Evolutionary conservation across 306 rosid genomes (phyloP).

Genomic region (Prunus mume): DNA sequence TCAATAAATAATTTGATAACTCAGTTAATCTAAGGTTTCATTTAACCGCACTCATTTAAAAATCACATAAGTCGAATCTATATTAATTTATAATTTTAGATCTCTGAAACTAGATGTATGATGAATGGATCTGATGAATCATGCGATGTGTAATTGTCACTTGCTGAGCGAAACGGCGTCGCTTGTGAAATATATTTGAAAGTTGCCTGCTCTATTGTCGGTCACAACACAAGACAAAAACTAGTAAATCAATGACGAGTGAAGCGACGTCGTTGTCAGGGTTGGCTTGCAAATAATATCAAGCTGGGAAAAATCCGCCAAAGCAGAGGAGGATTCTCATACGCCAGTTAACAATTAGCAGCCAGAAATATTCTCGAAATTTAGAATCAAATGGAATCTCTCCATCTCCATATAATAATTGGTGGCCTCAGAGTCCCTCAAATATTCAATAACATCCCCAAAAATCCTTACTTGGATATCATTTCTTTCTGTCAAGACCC

Average conservation of each 20-base stretch:
- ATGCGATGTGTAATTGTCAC: too few relatives aligned
- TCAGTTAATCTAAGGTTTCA: too few relatives aligned
- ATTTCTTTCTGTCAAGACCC: neutral
- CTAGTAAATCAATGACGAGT: neutral
- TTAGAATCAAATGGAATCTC: conserved; percentile 14
- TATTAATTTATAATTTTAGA: too few relatives aligned
- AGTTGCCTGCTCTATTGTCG: too few relatives aligned
- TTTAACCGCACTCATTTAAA: too few relatives aligned
- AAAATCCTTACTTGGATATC: conserved; percentile 3
- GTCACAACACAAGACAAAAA: too few relatives aligned
- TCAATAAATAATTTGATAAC: too few relatives aligned
- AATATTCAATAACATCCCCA: neutral
- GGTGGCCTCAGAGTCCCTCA: conserved; percentile 32
- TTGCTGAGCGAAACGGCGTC: too few relatives aligned
- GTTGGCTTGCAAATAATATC: conserved; percentile 10
- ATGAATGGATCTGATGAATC: too few relatives aligned
- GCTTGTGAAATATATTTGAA: too few relatives aligned
- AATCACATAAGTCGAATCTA: too few relatives aligned
- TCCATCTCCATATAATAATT: conserved; percentile 22
- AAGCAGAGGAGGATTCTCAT: conserved; percentile 9
- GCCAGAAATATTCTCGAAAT: conserved; percentile 14
- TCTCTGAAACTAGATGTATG: too few relatives aligned
- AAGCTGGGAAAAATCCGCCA: conserved; percentile 9
- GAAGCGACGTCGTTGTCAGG: conserved; percentile 8
- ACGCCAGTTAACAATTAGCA: conserved; percentile 1